Evolutionary conservation across 1,284 basidiomycete genomes (phyloP).

Genomic region (Rhodotorula mucilaginosa): DNA sequence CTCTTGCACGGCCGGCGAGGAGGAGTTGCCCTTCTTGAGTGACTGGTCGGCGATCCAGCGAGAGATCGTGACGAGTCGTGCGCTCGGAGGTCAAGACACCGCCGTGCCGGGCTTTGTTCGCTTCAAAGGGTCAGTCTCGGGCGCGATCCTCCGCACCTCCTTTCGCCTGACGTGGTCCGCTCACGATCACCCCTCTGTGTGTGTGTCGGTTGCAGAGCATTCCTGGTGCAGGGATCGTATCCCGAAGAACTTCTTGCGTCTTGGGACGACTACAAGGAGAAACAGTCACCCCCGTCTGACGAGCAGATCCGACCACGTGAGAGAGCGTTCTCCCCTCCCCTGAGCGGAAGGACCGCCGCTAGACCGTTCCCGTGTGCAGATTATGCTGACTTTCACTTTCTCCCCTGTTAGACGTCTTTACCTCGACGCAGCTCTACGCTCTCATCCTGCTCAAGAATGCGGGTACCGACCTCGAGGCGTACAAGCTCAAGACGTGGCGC

Average conservation of each 20-base stretch:
- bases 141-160: neutral
- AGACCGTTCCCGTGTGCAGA: neutral
- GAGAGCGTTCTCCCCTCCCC: constrained; percentile 34
- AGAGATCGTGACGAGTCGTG: constrained; percentile 80
- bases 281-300: constrained; percentile 52
- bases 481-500: constrained; percentile 62
- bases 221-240: constrained; percentile 81
- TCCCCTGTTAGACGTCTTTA: constrained; percentile 78
- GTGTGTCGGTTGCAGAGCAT: constrained; percentile 54
- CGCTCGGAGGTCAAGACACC: constrained; percentile 59
- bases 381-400: too few species aligned
- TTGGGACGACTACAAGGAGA: constrained; percentile 79
- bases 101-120: constrained; percentile 69
- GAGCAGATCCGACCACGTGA: constrained; percentile 82
- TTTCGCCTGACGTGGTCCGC: neutral
- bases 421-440: constrained; percentile 72
- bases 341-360: too few species aligned
- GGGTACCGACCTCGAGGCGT: constrained; percentile 82
- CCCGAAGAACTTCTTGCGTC: constrained; percentile 70
- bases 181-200: neutral
- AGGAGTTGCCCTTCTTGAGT: constrained; percentile 44
- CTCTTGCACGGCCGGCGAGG: constrained; percentile 21
- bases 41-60: constrained; percentile 69
- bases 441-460: constrained; percentile 86
- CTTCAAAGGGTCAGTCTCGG: constrained; percentile 59